A percentile compares a stretch with the other conserved stretches of the same genome.
Evolutionary conservation across 495 filamentous ascomycete species (phyloP).

Genomic region (Aspergillus panamensis): DNA sequence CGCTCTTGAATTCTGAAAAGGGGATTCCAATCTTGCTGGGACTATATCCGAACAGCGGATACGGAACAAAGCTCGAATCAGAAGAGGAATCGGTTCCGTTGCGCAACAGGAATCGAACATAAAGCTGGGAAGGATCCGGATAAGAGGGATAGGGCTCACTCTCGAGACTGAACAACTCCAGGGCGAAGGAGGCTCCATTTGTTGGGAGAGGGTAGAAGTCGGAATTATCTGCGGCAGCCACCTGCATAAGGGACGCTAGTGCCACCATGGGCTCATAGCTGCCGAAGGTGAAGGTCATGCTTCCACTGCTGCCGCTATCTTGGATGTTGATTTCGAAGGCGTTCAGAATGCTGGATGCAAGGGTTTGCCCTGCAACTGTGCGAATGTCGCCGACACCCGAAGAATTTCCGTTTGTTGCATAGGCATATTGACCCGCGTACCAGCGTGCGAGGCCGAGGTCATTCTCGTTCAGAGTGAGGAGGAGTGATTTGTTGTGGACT

Average conservation of each 20-base stretch:
- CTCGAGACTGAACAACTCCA: conserved; percentile 69
- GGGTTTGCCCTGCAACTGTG: conserved; percentile 61
- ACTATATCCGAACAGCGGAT: conserved; percentile 63
- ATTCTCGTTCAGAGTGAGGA: conserved; percentile 46
- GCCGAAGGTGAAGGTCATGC: conserved; percentile 66
- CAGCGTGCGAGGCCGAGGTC: conserved; percentile 56
- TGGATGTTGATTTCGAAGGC: conserved; percentile 52
- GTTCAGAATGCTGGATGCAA: conserved; percentile 59
- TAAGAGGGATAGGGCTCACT: conserved; percentile 42
- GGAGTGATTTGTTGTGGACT: conserved; percentile 66
- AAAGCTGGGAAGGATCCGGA: conserved; percentile 55
- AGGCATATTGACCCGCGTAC: conserved; percentile 65
- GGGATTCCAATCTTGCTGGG: conserved; percentile 49
- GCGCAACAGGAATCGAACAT: conserved; percentile 71
- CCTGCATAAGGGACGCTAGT: conserved; percentile 66
- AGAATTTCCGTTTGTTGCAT: conserved; percentile 58
- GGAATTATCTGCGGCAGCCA: conserved; percentile 45
- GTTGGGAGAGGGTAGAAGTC: conserved; percentile 70
- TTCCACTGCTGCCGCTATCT: conserved; percentile 37
- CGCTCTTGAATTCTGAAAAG: conserved; percentile 58
- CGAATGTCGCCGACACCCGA: conserved; percentile 50
- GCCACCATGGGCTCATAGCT: conserved; percentile 67
- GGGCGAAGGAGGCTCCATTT: conserved; percentile 64
- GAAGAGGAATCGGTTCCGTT: conserved; percentile 64
- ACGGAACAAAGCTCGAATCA: conserved; percentile 43